These are phyloP conservation scores for Elaeis guineensis DNA, from an alignment of 176 grass and related monocot genomes.

Conservation along the genomic window DNA sequence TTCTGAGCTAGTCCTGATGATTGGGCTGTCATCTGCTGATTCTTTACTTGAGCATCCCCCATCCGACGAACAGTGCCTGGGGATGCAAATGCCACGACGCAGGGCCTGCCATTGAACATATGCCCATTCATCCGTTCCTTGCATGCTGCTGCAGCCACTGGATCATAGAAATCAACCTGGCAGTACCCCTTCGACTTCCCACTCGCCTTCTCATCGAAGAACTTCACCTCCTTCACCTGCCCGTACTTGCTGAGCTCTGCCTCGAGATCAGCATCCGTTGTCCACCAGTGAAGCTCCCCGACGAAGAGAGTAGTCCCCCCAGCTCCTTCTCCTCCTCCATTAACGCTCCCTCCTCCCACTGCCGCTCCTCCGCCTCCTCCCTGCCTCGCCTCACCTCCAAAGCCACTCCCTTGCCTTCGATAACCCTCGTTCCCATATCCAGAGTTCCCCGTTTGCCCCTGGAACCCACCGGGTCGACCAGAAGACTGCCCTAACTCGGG, in stretches of 20 bases:
- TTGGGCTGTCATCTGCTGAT: conserved; percentile 3
- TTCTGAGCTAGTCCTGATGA: conserved; percentile 13
- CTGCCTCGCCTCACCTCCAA: neutral
- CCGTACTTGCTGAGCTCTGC: conserved; percentile 40
- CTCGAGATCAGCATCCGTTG: conserved; percentile 52
- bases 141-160: conserved; percentile 7
- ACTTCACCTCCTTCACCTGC: conserved; percentile 32
- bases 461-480: conserved; percentile 34
- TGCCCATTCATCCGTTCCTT: conserved; percentile 32
- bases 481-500: conserved; percentile 1
- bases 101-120: conserved; percentile 34
- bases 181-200: conserved; percentile 44
- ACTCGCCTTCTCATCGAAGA: conserved; percentile 36
- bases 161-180: conserved; percentile 23
- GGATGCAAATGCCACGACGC: conserved; percentile 34
- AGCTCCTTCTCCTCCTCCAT: conserved; percentile 13
- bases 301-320: conserved; percentile 36
- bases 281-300: conserved; percentile 57
- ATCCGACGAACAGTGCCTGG: conserved; percentile 11
- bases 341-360: conserved; percentile 1
- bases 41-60: conserved; percentile 23
- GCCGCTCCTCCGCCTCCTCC: too few species aligned
- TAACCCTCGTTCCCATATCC: conserved; percentile 40
- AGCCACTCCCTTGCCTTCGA: conserved; percentile 36
- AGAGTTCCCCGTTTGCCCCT: conserved; percentile 18